Conservation (phyloP, 257 asterid genomes). For the Penstemon barbatus region DNA sequence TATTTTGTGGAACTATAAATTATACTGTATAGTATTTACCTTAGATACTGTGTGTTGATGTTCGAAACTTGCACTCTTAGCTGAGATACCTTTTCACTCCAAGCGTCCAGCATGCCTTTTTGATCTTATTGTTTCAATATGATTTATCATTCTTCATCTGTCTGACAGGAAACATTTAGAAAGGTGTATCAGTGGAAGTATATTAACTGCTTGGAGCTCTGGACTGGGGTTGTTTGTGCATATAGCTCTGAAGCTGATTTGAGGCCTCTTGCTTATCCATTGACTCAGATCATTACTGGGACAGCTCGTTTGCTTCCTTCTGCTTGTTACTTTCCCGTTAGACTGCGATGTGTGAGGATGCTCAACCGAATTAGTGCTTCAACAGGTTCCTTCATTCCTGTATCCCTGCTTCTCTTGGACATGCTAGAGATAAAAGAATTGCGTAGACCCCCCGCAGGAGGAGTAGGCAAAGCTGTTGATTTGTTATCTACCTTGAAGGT, state of each 20-base stretch:
- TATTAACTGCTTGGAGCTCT: constrained; percentile 89
- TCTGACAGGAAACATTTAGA: constrained; percentile 64
- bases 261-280: constrained; percentile 85
- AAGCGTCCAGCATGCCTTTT: neutral
- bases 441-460: constrained; percentile 84
- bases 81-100: constrained; percentile 1
- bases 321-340: constrained; percentile 85
- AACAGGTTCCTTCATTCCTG: constrained; percentile 76
- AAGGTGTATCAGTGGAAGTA: constrained; percentile 97
- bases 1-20: neutral
- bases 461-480: constrained; percentile 91
- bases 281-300: constrained; percentile 84
- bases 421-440: constrained; percentile 90
- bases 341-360: constrained; percentile 92
- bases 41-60: neutral
- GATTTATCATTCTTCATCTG: constrained; percentile 19
- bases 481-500: constrained; percentile 70
- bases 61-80: neutral
- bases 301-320: constrained; percentile 90
- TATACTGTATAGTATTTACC: neutral
- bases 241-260: constrained; percentile 71
- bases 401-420: constrained; percentile 78
- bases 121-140: neutral
- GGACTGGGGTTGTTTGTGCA: constrained; percentile 91
- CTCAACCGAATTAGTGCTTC: constrained; percentile 82